Conservation (phyloP, 495 filamentous ascomycete species). For the Hamigera avellanea region DNA sequence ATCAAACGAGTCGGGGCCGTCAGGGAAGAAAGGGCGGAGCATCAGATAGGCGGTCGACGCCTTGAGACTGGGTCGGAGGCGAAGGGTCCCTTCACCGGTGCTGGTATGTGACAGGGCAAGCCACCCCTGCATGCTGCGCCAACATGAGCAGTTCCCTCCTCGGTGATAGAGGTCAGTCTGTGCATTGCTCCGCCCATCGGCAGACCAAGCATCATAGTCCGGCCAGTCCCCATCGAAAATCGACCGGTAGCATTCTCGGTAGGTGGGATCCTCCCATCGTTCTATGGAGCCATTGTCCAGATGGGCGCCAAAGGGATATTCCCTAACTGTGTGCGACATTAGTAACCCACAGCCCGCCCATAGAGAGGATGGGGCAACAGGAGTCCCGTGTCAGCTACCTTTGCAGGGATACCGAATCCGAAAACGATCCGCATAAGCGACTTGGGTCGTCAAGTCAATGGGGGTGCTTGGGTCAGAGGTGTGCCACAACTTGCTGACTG, state of each 20-base stretch:
- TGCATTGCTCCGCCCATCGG: constrained; percentile 1
- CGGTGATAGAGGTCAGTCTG: constrained; percentile 2
- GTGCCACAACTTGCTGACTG: no score
- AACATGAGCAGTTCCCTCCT: constrained; percentile 1
- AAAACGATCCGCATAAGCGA: no score
- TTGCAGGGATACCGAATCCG: no score
- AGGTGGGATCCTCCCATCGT: constrained; percentile 6
- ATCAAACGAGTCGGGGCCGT: not conserved
- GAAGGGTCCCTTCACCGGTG: constrained; percentile 1
- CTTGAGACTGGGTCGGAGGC: not conserved
- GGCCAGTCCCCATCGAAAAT: constrained; percentile 5
- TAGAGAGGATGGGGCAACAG: not conserved
- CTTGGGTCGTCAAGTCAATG: no score
- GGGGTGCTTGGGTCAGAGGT: no score
- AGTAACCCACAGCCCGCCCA: not conserved
- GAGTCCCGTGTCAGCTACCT: not conserved
- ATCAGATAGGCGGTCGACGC: constrained; percentile 3
- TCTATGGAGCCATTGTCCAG: constrained; percentile 4
- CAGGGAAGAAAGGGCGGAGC: constrained; percentile 5
- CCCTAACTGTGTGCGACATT: not conserved
- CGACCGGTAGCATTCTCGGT: not conserved
- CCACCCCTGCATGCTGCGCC: constrained; percentile 4
- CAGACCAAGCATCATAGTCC: constrained; percentile 3
- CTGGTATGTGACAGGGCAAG: constrained; percentile 2
- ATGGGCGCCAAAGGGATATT: constrained; percentile 1